Evolutionary conservation across 306 rosid species (phyloP).

Genomic region (Bauhinia variegata): DNA sequence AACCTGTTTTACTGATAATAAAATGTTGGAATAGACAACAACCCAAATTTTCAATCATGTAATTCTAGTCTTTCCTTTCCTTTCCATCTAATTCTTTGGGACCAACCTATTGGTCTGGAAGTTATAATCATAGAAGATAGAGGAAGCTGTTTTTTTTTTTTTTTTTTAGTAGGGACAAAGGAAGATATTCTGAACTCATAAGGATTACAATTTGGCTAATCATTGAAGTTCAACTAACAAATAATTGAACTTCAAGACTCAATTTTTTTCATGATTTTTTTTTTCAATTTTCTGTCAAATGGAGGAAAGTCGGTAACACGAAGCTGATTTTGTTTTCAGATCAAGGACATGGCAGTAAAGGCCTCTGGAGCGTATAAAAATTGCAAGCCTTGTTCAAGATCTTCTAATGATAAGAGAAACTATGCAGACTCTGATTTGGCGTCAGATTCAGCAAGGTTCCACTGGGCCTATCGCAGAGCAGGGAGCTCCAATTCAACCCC

Average conservation of each 20-base stretch:
- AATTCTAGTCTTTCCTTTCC: background rate
- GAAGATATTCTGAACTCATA: background rate
- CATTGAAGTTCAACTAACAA: background rate
- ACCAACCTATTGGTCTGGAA: background rate
- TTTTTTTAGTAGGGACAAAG: too few species aligned
- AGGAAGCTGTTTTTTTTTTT: background rate
- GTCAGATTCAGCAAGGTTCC: conserved; percentile 83
- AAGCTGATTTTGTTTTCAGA: conserved; percentile 50
- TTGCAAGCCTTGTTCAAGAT: conserved; percentile 92
- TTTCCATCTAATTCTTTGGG: background rate
- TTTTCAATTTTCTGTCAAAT: conserved; percentile 2
- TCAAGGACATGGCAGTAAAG: conserved; percentile 96
- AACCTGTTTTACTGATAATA: conserved; percentile 20
- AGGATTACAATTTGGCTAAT: conserved; percentile 5
- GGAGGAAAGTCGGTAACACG: conserved; percentile 26
- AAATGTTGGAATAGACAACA: conserved; percentile 19
- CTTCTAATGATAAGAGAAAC: conserved; percentile 55
- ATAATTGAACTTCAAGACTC: conserved; percentile 8
- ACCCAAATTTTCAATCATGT: background rate
- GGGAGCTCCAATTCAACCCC: conserved; percentile 92
- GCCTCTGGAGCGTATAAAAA: conserved; percentile 94
- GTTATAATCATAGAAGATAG: background rate
- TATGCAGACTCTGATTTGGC: conserved; percentile 74
- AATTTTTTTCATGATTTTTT: conserved; percentile 10
- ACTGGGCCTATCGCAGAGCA: conserved; percentile 67